These are phyloP conservation scores for Penicillium desertorum DNA, from an alignment of 495 filamentous ascomycete species.

Conservation along the genomic window DNA sequence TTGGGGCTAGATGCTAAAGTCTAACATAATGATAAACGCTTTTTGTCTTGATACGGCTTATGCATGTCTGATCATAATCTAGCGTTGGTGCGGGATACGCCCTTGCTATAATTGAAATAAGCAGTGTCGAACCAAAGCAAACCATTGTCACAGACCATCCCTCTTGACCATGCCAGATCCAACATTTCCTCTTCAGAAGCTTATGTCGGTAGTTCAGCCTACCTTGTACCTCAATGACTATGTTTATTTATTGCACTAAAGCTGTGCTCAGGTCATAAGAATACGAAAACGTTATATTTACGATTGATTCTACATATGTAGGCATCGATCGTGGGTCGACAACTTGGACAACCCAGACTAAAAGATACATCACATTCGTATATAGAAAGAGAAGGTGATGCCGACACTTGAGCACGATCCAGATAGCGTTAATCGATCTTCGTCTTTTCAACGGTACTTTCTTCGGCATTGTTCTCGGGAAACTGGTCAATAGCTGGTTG, in stretches of 20 bases:
- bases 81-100: not conserved
- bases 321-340: too few species aligned
- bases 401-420: not conserved
- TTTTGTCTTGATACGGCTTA: constrained; percentile 15
- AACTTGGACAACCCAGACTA: not conserved
- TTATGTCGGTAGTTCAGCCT: not conserved
- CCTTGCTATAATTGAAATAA: not conserved
- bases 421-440: not conserved
- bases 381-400: not conserved
- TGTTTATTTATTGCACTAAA: not conserved
- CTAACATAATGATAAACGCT: constrained; percentile 27
- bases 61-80: not conserved
- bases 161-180: not conserved
- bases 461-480: not conserved
- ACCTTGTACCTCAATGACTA: not conserved
- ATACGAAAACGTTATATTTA: not conserved
- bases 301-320: not conserved
- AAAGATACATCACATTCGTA: not conserved
- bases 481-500: not conserved
- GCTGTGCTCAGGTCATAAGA: not conserved
- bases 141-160: not conserved
- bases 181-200: not conserved
- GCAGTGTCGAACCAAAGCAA: not conserved
- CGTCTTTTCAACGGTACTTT: not conserved
- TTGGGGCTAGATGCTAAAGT: constrained; percentile 18